These are phyloP conservation scores for Gyromitra esculenta DNA, from an alignment of 2,329 filamentous ascomycete genomes.

Conservation along the genomic window DNA sequence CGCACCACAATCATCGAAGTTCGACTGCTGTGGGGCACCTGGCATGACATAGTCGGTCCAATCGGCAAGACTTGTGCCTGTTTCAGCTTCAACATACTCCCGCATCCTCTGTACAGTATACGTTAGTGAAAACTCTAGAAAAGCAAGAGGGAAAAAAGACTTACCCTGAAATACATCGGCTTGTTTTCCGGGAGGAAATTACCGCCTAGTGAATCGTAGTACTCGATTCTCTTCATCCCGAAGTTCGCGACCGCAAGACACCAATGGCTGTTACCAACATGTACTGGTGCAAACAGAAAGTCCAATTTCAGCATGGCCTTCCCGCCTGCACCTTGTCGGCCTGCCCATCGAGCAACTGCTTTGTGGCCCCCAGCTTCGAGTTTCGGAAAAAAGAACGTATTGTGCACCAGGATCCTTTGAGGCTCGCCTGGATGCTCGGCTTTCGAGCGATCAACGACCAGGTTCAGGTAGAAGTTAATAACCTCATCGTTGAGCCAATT, in stretches of 20 bases:
- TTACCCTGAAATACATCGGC: constrained; percentile 34
- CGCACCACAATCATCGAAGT: constrained; percentile 56
- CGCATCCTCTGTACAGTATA: constrained; percentile 42
- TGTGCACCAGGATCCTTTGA: constrained; percentile 50
- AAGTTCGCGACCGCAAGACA: constrained; percentile 56
- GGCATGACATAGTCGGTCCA: constrained; percentile 54
- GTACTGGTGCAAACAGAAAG: constrained; percentile 55
- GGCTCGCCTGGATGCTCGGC: constrained; percentile 21
- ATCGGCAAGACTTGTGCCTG: constrained; percentile 47
- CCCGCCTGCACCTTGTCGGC: constrained; percentile 42
- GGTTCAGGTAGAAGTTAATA: constrained; percentile 56
- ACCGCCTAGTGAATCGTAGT: constrained; percentile 56
- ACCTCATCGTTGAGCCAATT: constrained; percentile 57
- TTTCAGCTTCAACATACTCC: constrained; percentile 54
- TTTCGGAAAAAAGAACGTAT: constrained; percentile 52
- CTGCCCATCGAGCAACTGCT: constrained; percentile 55
- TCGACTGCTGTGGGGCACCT: constrained; percentile 54
- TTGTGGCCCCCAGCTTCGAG: constrained; percentile 45
- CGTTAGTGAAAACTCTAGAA: constrained; percentile 42
- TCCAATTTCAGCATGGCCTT: constrained; percentile 54
- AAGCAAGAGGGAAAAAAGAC: neutral
- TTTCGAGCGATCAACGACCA: constrained; percentile 55
- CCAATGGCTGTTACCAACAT: constrained; percentile 55
- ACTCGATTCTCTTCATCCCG: constrained; percentile 56
- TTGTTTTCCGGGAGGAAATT: constrained; percentile 6